Base-by-base conservation (phyloP, 129 eudicot genomes). In the Erigeron canadensis region DNA sequence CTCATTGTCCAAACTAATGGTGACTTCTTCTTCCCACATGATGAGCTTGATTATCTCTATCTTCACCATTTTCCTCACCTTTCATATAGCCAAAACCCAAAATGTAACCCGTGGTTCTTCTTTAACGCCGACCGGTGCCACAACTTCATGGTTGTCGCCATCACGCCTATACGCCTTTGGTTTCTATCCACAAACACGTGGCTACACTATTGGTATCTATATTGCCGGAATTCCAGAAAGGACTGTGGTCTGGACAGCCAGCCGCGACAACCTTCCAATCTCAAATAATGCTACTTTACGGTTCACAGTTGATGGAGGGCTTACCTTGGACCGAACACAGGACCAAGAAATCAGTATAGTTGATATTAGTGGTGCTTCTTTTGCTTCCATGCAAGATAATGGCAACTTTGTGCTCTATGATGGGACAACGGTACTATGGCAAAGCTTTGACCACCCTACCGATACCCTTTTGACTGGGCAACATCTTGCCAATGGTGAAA, bases 81-180 rank as follows among this genome's bases (percentile, higher is more conserved):
- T n/a, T n/a, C n/a, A n/a, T n/a, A n/a, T n/a, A n/a, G n/a, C n/a
- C n/a, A n/a, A n/a, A n/a, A n/a, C 34, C 34, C 34, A 23, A 23
- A 78, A 72, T 65, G 41, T 79, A 63, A 79, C 73, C 22, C 5
- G 50, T 54, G 73, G 74, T 51, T 59, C 62, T 34, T 64, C 73
- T 56, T 74, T 79, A 42, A 54, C 58, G 19, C 83, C 83, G 5
- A 65, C 69, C 4, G 74, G 74, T 22, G 38, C 57, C 56, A 80
- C 55, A 53, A 72, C 81, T 8, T 80, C 85, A n/a, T 84, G 88
- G 88, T 54, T 58, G 10, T 84, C 88, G 0, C 83, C 83, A 7
- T 84, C 88, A 5, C 68, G 83, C 21, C 54, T 74, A n/a, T 81
- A 41, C 56, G 89, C 89, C 68, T 85, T 85, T 38, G 89, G 89